Percentiles rank a stretch among this genome's conserved stretches.
Conservation (phyloP, 345 rosid genomes). For the Trapa incisa region DNA sequence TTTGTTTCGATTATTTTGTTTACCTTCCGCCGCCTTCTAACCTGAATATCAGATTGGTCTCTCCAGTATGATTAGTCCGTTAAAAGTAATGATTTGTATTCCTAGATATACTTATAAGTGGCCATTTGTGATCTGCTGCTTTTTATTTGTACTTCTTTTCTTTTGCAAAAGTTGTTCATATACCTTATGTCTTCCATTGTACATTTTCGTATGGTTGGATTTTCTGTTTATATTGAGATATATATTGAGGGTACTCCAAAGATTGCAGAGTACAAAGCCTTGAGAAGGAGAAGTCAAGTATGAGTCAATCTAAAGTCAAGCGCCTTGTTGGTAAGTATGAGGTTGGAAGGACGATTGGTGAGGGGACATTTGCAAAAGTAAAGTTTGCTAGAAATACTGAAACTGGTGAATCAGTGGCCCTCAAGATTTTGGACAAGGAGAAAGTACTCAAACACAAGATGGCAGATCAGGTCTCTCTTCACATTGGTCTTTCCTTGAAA, state of each 20-base stretch:
- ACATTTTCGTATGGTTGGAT: not conserved
- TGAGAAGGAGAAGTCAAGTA: slow-evolving; percentile 10
- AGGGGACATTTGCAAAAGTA: slow-evolving; percentile 93
- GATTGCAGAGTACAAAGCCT: not conserved
- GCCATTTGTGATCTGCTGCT: not conserved
- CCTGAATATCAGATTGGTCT: not conserved
- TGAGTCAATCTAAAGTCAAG: slow-evolving; percentile 65
- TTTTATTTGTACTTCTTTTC: not conserved
- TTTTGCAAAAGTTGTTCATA: not conserved
- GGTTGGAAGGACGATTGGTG: slow-evolving; percentile 93
- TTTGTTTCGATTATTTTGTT: not conserved
- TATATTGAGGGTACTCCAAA: not conserved
- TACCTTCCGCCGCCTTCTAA: not conserved
- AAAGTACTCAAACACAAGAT: slow-evolving; percentile 95
- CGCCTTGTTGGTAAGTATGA: slow-evolving; percentile 83
- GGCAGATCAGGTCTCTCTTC: slow-evolving; percentile 71
- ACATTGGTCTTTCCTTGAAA: not conserved
- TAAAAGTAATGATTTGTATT: not conserved
- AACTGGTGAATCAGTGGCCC: slow-evolving; percentile 75
- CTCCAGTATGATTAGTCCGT: not conserved
- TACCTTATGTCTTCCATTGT: not conserved
- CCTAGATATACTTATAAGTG: not conserved
- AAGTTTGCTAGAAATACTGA: slow-evolving; percentile 86
- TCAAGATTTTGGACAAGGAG: slow-evolving; percentile 94
- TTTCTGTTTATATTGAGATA: not conserved